These are phyloP conservation scores for Phytophthora pseudosyringae DNA, from an alignment of 352 stramenopile species.

Conservation along the genomic window DNA sequence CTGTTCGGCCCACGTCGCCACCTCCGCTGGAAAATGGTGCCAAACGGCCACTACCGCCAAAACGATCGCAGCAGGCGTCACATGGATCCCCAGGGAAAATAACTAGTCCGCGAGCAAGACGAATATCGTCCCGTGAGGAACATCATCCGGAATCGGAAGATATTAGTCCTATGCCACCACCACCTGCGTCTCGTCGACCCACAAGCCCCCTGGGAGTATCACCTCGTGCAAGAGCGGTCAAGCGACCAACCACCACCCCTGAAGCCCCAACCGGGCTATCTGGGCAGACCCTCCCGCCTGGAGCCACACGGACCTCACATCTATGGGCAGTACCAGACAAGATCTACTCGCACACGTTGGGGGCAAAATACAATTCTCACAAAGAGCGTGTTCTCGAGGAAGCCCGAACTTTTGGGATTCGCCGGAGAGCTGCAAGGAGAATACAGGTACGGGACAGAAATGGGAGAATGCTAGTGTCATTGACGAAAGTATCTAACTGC, in stretches of 20 bases:
- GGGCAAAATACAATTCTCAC: constrained; percentile 54
- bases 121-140: constrained; percentile 17
- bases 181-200: constrained; percentile 26
- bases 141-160: constrained; percentile 17
- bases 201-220: constrained; percentile 30
- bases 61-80: constrained; percentile 13
- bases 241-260: constrained; percentile 48
- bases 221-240: constrained; percentile 44
- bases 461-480: neutral
- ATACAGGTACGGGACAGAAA: constrained; percentile 56
- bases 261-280: constrained; percentile 41
- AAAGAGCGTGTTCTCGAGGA: constrained; percentile 56
- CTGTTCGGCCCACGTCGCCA: constrained; percentile 14
- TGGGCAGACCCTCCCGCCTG: constrained; percentile 47
- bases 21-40: constrained; percentile 8
- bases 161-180: constrained; percentile 33
- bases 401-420: constrained; percentile 50
- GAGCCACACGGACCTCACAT: constrained; percentile 56
- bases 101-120: constrained; percentile 22
- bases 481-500: neutral
- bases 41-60: constrained; percentile 35
- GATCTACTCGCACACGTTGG: constrained; percentile 50
- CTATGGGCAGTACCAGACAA: constrained; percentile 48
- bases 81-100: constrained; percentile 11
- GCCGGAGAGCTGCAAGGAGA: constrained; percentile 48